These are phyloP conservation scores for Microstegium vimineum DNA, from an alignment of 176 grass and related monocot species.

Conservation along the genomic window DNA sequence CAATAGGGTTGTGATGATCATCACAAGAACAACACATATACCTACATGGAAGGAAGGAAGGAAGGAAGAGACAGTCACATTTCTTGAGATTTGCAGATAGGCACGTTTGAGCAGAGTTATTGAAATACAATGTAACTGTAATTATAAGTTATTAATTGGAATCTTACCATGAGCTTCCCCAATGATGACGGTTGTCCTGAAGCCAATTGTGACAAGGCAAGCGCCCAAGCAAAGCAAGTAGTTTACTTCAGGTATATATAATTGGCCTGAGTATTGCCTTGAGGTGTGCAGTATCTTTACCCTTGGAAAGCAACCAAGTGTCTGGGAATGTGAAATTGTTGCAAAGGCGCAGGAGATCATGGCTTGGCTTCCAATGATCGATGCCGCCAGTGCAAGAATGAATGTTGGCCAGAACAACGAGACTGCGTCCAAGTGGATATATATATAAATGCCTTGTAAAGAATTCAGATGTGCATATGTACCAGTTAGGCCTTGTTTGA, in stretches of 20 bases:
- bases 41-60: constrained; percentile 4
- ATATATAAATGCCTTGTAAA: not conserved
- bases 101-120: not conserved
- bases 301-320: constrained; percentile 44
- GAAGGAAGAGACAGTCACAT: not conserved
- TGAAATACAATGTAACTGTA: not conserved
- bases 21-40: constrained; percentile 50
- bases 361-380: constrained; percentile 51
- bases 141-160: not conserved
- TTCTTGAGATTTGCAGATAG: not conserved
- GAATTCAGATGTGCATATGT: not conserved
- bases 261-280: constrained; percentile 37
- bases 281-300: constrained; percentile 52
- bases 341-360: constrained; percentile 56
- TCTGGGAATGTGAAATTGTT: constrained; percentile 34
- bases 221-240: constrained; percentile 29
- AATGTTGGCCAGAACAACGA: constrained; percentile 43
- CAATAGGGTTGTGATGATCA: constrained; percentile 41
- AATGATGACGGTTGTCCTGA: constrained; percentile 38
- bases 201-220: constrained; percentile 32
- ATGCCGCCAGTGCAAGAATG: constrained; percentile 32
- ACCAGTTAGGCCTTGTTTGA: no score
- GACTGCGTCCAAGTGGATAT: not conserved
- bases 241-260: constrained; percentile 58
- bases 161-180: constrained; percentile 50